Percentiles rank a stretch among this genome's conserved stretches.
phyloP scores from a whole-genome alignment of 352 stramenopile species.

The Globisporangium sylvaticum region DNA sequence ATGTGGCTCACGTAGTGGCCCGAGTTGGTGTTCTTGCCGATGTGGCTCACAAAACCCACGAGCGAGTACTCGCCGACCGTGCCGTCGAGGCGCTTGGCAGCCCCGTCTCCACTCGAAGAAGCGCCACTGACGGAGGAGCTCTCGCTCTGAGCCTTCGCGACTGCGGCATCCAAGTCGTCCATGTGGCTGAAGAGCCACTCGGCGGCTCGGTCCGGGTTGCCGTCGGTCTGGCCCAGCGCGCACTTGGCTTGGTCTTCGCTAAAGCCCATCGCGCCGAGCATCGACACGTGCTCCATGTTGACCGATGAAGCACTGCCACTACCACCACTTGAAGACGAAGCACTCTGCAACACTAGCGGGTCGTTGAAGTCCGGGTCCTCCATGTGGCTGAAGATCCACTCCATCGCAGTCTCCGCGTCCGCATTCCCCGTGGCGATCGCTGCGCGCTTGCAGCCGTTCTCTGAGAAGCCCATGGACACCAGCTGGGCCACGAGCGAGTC shows the following conservation, averaged over 20 bases:
- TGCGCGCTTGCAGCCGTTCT: constrained; percentile 97
- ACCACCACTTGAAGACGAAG: not conserved
- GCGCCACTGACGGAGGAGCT: constrained; percentile 18
- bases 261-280: constrained; percentile 87
- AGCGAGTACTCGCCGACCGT: constrained; percentile 88
- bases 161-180: constrained; percentile 91
- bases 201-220: constrained; percentile 91
- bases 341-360: constrained; percentile 40
- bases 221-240: constrained; percentile 90
- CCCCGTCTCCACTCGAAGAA: constrained; percentile 10
- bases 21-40: constrained; percentile 96
- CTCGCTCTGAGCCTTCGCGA: constrained; percentile 47
- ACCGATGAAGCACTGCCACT: constrained; percentile 55
- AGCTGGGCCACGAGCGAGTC: constrained; percentile 92
- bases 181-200: constrained; percentile 99
- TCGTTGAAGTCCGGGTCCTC: constrained; percentile 97
- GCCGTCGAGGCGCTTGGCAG: constrained; percentile 55
- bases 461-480: constrained; percentile 97
- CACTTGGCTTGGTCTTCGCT: constrained; percentile 87
- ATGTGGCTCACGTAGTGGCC: constrained; percentile 99
- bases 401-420: constrained; percentile 93
- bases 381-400: constrained; percentile 99
- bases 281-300: constrained; percentile 65
- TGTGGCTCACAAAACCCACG: constrained; percentile 97
- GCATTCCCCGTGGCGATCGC: constrained; percentile 90